Percentiles rank a stretch among this genome's conserved stretches.
Evolutionary conservation across 345 rosid genomes (phyloP).

Genomic region (Psidium guajava): DNA sequence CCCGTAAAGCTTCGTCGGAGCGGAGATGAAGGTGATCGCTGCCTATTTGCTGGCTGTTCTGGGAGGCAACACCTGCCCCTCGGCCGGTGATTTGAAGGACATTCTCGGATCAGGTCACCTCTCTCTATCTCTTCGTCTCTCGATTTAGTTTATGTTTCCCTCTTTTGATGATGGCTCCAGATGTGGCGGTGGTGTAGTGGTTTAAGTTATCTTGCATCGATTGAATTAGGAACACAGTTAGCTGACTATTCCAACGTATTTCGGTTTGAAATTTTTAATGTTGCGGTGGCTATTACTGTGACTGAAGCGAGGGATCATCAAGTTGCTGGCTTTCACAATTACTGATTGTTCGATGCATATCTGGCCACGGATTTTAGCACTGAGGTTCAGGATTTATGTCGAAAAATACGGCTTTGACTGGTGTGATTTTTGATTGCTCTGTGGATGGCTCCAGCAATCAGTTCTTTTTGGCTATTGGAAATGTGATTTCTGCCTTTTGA

Average conservation of each 20-base stretch:
- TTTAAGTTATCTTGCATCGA: background rate
- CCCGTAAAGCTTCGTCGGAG: background rate
- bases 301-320: background rate
- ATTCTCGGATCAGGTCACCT: constrained; percentile 34
- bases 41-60: constrained; percentile 47
- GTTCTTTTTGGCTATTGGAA: background rate
- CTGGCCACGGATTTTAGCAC: background rate
- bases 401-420: background rate
- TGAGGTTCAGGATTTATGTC: background rate
- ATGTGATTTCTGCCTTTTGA: background rate
- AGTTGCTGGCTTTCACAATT: background rate
- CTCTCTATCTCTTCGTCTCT: background rate
- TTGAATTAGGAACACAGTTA: rapidly evolving
- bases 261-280: background rate
- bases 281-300: background rate
- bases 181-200: rapidly evolving
- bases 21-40: constrained; percentile 40
- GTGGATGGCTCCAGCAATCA: background rate
- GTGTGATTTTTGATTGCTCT: background rate
- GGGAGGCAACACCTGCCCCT: constrained; percentile 43
- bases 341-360: background rate
- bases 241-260: background rate
- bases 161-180: background rate
- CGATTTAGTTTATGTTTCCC: background rate
- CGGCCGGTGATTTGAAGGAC: constrained; percentile 24